Conservation (phyloP, 371 early-diverging fungal genomes). For the Mucor ambiguus region DNA sequence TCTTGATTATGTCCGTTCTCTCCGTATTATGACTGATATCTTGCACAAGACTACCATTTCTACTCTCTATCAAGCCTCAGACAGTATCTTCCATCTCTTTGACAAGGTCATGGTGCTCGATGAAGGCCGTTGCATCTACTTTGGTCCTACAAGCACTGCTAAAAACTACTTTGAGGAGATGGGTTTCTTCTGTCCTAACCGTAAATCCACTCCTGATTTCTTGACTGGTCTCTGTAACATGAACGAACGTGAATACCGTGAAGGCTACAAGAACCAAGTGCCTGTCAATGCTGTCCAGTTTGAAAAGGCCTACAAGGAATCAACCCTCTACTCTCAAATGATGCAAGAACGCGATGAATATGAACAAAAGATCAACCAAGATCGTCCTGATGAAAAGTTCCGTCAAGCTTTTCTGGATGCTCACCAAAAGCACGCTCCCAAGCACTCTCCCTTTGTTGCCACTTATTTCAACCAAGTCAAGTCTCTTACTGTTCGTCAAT, state of each 20-base stretch:
- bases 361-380: constrained; percentile 37
- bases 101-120: constrained; percentile 68
- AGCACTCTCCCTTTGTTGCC: constrained; percentile 62
- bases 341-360: constrained; percentile 51
- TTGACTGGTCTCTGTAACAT: constrained; percentile 72
- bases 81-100: constrained; percentile 66
- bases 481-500: constrained; percentile 66
- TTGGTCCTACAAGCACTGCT: constrained; percentile 58
- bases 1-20: constrained; percentile 62
- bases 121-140: constrained; percentile 67
- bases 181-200: constrained; percentile 72
- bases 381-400: constrained; percentile 54
- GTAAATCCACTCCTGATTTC: constrained; percentile 82
- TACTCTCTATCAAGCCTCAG: constrained; percentile 67
- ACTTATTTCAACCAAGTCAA: constrained; percentile 65
- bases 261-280: constrained; percentile 55
- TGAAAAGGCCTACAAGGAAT: constrained; percentile 51
- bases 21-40: constrained; percentile 60
- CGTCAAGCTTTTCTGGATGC: constrained; percentile 56
- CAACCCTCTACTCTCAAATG: constrained; percentile 33
- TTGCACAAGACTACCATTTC: constrained; percentile 60
- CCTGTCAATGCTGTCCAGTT: constrained; percentile 58
- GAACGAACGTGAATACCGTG: constrained; percentile 61
- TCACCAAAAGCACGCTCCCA: constrained; percentile 61
- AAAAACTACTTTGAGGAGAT: constrained; percentile 52